Evolutionary conservation across 345 rosid genomes (phyloP).

Genomic region (Noccaea bulbosa): DNA sequence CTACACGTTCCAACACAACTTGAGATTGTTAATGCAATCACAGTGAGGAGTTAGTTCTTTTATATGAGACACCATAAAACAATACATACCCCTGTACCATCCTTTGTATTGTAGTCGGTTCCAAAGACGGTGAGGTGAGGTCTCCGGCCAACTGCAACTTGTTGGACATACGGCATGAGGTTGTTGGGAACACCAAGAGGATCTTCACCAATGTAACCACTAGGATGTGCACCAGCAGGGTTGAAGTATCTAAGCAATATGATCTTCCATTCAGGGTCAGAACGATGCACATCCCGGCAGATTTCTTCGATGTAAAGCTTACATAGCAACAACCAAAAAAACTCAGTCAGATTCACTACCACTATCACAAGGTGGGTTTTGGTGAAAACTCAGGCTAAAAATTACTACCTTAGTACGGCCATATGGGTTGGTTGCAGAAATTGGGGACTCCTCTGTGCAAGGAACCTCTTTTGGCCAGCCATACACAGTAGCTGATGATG

Average conservation of each 20-base stretch:
- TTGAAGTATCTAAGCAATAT: slow-evolving; percentile 92
- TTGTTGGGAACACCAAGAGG: slow-evolving; percentile 94
- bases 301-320: slow-evolving; percentile 90
- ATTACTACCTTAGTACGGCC: slow-evolving; percentile 79
- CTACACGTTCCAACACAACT: background rate
- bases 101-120: slow-evolving; percentile 79
- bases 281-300: slow-evolving; percentile 66
- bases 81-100: slow-evolving; percentile 94
- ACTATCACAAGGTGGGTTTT: too few relatives aligned
- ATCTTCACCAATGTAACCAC: slow-evolving; percentile 93
- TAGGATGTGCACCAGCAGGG: slow-evolving; percentile 98
- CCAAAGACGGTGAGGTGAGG: slow-evolving; percentile 82
- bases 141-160: slow-evolving; percentile 93
- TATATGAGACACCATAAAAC: background rate
- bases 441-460: slow-evolving; percentile 85
- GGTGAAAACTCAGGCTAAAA: background rate
- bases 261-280: slow-evolving; percentile 90
- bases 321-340: slow-evolving; percentile 37
- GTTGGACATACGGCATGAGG: slow-evolving; percentile 97
- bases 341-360: background rate
- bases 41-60: background rate
- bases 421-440: slow-evolving; percentile 80
- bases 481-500: slow-evolving; percentile 97
- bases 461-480: slow-evolving; percentile 99
- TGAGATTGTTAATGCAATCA: background rate